A percentile compares a stretch with the other conserved stretches of the same genome.
Conservation (phyloP, 2,329 filamentous ascomycete species). For the Verticillium isaacii region DNA sequence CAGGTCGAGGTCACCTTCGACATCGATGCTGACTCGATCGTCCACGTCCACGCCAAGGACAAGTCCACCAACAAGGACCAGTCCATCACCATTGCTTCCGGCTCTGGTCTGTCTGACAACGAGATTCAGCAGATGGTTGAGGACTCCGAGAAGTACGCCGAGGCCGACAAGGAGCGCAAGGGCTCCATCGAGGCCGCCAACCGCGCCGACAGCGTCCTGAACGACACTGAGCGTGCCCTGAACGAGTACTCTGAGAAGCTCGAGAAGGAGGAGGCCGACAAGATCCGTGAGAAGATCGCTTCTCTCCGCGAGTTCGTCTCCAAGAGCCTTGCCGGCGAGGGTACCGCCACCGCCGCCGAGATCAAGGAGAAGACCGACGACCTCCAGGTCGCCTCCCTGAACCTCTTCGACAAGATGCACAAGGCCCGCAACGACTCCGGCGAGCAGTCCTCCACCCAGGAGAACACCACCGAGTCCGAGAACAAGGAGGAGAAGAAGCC, state of each 20-base stretch:
- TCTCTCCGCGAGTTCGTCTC: slow-evolving; percentile 82
- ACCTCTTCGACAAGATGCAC: slow-evolving; percentile 99
- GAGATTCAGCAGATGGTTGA: slow-evolving; percentile 98
- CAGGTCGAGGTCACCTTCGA: slow-evolving; percentile 98
- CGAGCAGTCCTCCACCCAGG: slow-evolving; percentile 43
- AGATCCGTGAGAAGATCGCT: slow-evolving; percentile 90
- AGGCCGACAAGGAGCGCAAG: slow-evolving; percentile 96
- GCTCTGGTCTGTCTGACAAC: slow-evolving; percentile 88
- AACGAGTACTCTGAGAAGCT: slow-evolving; percentile 95
- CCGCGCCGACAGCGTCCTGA: slow-evolving; percentile 91
- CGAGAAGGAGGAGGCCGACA: slow-evolving; percentile 91
- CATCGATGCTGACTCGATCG: slow-evolving; percentile 96
- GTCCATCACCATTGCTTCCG: slow-evolving; percentile 97
- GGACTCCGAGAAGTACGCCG: slow-evolving; percentile 95
- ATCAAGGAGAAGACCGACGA: slow-evolving; percentile 99
- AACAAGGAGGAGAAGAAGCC: slow-evolving; percentile 73
- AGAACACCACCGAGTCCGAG: slow-evolving; percentile 50
- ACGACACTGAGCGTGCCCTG: slow-evolving; percentile 96
- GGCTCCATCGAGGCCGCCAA: slow-evolving; percentile 92
- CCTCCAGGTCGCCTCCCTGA: slow-evolving; percentile 91
- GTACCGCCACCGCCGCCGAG: slow-evolving; percentile 77
- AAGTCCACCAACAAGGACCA: slow-evolving; percentile 99
- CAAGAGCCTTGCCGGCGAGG: slow-evolving; percentile 93
- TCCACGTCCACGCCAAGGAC: slow-evolving; percentile 97
- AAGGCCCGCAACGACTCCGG: slow-evolving; percentile 74